Evolutionary conservation across 2,329 filamentous ascomycete genomes (phyloP).

Genomic region (Gaeumannomyces tritici): DNA sequence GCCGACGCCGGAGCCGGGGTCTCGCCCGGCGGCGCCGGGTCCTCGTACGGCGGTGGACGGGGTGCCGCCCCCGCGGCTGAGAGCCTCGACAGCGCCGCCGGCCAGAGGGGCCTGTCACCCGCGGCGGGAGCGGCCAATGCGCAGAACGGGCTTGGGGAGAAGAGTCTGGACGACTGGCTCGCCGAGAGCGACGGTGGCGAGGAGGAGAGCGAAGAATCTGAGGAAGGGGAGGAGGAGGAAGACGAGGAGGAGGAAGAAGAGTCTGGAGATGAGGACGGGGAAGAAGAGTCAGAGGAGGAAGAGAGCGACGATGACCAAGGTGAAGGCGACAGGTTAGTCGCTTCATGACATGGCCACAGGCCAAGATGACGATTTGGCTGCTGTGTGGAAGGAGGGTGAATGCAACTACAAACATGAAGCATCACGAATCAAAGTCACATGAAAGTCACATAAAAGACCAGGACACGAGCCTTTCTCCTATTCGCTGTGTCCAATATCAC

Average conservation of each 20-base stretch:
- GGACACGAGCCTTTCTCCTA: too few relatives aligned
- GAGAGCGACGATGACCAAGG: constrained; percentile 25
- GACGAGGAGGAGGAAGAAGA: constrained; percentile 41
- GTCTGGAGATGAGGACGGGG: constrained; percentile 39
- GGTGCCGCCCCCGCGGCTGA: constrained; percentile 50
- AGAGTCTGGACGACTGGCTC: constrained; percentile 89
- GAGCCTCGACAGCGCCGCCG: constrained; percentile 49
- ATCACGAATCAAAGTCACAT: too few relatives aligned
- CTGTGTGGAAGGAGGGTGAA: too few relatives aligned
- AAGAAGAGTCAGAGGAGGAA: constrained; percentile 40
- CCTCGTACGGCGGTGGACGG: constrained; percentile 25
- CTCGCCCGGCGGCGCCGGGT: constrained; percentile 13
- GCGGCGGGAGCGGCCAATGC: constrained; percentile 22
- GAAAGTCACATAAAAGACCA: too few relatives aligned
- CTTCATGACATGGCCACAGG: neutral
- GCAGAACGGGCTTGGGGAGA: constrained; percentile 42
- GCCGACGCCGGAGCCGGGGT: constrained; percentile 14
- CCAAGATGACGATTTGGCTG: too few relatives aligned
- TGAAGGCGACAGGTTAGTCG: constrained; percentile 7
- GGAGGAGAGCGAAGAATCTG: constrained; percentile 42
- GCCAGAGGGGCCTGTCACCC: constrained; percentile 9
- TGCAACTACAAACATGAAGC: too few relatives aligned
- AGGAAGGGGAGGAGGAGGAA: constrained; percentile 33
- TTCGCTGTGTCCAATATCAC: too few relatives aligned
- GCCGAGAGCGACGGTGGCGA: constrained; percentile 59